These are phyloP conservation scores for Tolypocladium nubicola DNA, from an alignment of 2,329 filamentous ascomycete species.

Conservation along the genomic window DNA sequence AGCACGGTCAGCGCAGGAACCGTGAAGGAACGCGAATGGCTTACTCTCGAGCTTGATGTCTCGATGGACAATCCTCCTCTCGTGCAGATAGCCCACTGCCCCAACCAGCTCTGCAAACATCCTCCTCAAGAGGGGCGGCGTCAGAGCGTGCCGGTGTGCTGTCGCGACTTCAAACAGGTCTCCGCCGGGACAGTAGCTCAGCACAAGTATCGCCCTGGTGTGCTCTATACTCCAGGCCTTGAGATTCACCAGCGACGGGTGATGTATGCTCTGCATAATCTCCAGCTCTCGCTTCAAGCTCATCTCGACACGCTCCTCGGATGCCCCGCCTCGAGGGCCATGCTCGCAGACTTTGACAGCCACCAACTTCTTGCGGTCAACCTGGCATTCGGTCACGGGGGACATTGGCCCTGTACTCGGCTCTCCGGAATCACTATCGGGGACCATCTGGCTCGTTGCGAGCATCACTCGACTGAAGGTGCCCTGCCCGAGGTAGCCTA, in stretches of 20 bases:
- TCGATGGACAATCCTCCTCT: constrained; percentile 79
- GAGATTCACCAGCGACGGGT: constrained; percentile 83
- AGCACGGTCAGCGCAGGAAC: constrained; percentile 1
- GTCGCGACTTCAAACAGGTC: constrained; percentile 92
- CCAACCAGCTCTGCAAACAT: constrained; percentile 85
- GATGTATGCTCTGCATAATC: constrained; percentile 77
- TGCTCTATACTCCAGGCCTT: constrained; percentile 86
- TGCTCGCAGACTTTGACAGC: constrained; percentile 95
- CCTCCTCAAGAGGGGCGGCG: constrained; percentile 60
- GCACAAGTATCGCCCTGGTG: constrained; percentile 69
- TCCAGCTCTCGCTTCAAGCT: constrained; percentile 91
- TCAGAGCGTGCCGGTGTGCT: constrained; percentile 55
- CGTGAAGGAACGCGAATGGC: constrained; percentile 17
- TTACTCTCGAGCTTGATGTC: constrained; percentile 95
- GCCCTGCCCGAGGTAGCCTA: constrained; percentile 77
- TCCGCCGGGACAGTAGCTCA: constrained; percentile 88
- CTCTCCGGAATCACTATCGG: constrained; percentile 28
- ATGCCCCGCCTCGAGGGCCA: constrained; percentile 84
- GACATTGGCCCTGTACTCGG: constrained; percentile 20
- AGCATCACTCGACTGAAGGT: constrained; percentile 94
- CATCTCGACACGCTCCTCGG: constrained; percentile 86
- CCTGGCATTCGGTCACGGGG: constrained; percentile 17
- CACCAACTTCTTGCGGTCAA: constrained; percentile 70
- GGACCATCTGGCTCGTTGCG: constrained; percentile 64
- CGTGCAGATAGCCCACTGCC: constrained; percentile 78